Evolutionary conservation across 305 asterid genomes (phyloP), one percentile per base, ranked within the genome.

Genomic region (Fraxinus sp.): DNA sequence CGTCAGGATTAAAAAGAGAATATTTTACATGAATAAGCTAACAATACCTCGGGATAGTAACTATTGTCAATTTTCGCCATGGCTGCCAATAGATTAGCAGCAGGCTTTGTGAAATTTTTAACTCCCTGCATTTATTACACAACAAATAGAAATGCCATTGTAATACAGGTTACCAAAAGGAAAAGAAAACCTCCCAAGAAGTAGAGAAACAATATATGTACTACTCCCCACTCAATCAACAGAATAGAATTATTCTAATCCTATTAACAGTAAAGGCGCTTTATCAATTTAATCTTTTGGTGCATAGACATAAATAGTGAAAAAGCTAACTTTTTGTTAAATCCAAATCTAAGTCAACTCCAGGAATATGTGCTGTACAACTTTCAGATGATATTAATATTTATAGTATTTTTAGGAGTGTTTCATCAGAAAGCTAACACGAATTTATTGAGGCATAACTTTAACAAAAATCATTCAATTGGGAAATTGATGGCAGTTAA

Each of bases 41-140:
- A 74, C 80, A 76, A 74, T 89, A 94, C 98, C 99, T 94, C 98
- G 9, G 98, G 98, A 81, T 93, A 96, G 86, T 91, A 93, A 86
- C 76, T 92, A 83, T 79, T 91, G 84, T 94, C 99, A 82, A 95
- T 90, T 89, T 91, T 95, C 80, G 99, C 84, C 87, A 94, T 84
- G 86, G 98, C 90, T 81, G 93, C 86, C 94, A 95, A 85, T 78
- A 94, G 91, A 86, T 91, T 88, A 80, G 93, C 88, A 35, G 97
- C 97, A 32, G 97, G 86, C 76, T 86, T 84, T 3, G 98, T 88
- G 89, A 95, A 95, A 84, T 92, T 94, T 81, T 95, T 93, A 28
- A 91, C 84, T 80, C 99, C 98, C 98, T 94, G 93, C 83, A 89
- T 28, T 66, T 74, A 79, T 33, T 76, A 44, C 37, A 78, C 18